A percentile compares a stretch with the other conserved stretches of the same genome.
Evolutionary conservation across 2,329 filamentous ascomycete species (phyloP).

Genomic region (Talaromyces sp.): DNA sequence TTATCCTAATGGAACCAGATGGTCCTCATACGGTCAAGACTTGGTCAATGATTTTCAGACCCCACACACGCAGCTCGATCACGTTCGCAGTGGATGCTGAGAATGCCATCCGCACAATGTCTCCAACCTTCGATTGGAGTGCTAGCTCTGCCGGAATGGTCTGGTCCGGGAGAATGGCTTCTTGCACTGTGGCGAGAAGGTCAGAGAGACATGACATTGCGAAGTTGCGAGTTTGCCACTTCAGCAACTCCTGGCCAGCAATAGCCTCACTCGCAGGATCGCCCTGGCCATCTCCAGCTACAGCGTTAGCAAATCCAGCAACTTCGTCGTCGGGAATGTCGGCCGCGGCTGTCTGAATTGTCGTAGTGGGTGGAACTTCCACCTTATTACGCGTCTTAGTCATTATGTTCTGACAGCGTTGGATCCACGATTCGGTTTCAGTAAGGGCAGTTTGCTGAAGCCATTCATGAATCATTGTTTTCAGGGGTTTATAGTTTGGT

Average conservation of each 20-base stretch:
- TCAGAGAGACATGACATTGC: constrained; percentile 87
- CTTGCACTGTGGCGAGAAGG: constrained; percentile 75
- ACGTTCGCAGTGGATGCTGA: constrained; percentile 95
- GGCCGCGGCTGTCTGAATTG: constrained; percentile 54
- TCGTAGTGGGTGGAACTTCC: constrained; percentile 45
- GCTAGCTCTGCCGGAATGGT: constrained; percentile 76
- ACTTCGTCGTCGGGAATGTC: constrained; percentile 96
- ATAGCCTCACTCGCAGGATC: constrained; percentile 52
- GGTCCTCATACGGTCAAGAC: constrained; percentile 64
- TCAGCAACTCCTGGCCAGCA: constrained; percentile 79
- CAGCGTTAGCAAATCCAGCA: constrained; percentile 85
- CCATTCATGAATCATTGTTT: constrained; percentile 90
- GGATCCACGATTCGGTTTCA: constrained; percentile 83
- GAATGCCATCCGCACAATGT: constrained; percentile 95
- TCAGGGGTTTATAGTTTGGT: constrained; percentile 77
- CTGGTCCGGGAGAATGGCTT: constrained; percentile 76
- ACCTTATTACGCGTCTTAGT: constrained; percentile 78
- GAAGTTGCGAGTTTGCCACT: constrained; percentile 95
- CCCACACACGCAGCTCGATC: constrained; percentile 84
- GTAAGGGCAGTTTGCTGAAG: constrained; percentile 82
- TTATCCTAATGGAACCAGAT: not conserved
- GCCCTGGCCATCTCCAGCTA: constrained; percentile 62
- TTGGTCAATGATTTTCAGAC: constrained; percentile 89
- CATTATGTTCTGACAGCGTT: constrained; percentile 83
- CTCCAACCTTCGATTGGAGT: constrained; percentile 80